Conservation (phyloP, 257 asterid species). For the Vinca minor region DNA sequence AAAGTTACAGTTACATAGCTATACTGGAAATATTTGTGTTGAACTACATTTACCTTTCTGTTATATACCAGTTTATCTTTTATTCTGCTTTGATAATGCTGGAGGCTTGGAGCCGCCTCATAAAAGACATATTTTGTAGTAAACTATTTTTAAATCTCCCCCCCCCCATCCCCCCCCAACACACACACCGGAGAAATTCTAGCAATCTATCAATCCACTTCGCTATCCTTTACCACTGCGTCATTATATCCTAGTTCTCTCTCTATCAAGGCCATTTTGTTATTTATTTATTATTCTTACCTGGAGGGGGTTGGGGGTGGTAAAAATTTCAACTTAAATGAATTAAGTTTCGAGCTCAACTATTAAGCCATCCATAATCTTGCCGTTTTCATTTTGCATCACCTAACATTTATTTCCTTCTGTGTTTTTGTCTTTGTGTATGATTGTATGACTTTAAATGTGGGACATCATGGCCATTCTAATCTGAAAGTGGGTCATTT, state of each 20-base stretch:
- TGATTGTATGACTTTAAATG: neutral
- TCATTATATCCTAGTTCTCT: neutral
- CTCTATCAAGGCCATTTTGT: neutral
- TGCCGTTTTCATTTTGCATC: neutral
- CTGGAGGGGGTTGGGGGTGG: neutral
- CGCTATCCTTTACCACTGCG: neutral
- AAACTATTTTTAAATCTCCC: neutral
- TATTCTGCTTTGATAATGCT: neutral
- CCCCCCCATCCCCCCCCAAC: too few relatives aligned
- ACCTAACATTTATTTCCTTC: neutral
- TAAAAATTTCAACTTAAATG: too few relatives aligned
- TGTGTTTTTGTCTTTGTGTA: neutral
- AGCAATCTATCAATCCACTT: neutral
- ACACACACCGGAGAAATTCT: neutral
- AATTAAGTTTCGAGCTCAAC: neutral
- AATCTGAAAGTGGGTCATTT: neutral
- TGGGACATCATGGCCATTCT: neutral
- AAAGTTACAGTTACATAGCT: neutral
- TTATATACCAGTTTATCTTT: neutral
- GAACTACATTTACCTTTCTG: neutral
- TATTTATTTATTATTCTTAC: neutral
- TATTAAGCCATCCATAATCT: neutral
- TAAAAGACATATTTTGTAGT: neutral
- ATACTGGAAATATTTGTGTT: neutral
- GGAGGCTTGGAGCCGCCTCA: neutral